phyloP scores from a whole-genome alignment of 352 stramenopile species.

The Phytophthora aleatoria region DNA sequence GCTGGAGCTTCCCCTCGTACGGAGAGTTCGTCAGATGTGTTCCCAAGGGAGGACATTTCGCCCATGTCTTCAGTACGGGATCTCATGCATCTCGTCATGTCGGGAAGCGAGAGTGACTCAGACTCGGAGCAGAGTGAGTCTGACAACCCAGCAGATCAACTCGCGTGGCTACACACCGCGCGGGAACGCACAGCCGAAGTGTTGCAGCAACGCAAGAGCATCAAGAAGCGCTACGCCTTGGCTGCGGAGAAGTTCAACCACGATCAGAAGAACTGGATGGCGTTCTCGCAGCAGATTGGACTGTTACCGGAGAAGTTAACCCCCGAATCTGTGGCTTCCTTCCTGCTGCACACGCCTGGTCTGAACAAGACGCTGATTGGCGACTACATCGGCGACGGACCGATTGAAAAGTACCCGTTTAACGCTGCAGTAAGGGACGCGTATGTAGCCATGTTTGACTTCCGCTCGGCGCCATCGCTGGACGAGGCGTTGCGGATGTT shows the following conservation, averaged over 20 bases:
- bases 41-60: conserved; percentile 81
- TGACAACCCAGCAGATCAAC: conserved; percentile 52
- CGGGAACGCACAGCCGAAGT: conserved; percentile 88
- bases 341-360: conserved; percentile 94
- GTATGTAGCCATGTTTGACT: conserved; percentile 95
- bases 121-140: conserved; percentile 64
- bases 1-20: conserved; percentile 33
- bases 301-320: conserved; percentile 84
- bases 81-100: conserved; percentile 86
- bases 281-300: conserved; percentile 87
- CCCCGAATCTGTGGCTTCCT: conserved; percentile 89
- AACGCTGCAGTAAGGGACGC: conserved; percentile 86
- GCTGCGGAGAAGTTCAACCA: conserved; percentile 96
- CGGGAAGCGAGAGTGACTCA: conserved; percentile 74
- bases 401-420: conserved; percentile 96
- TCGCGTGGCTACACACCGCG: conserved; percentile 84
- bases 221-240: conserved; percentile 90
- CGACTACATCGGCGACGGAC: conserved; percentile 96
- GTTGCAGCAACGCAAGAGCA: conserved; percentile 90
- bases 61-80: conserved; percentile 83
- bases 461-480: conserved; percentile 84
- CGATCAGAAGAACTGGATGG: conserved; percentile 92
- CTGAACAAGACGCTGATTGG: conserved; percentile 95
- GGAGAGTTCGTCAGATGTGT: conserved; percentile 39
- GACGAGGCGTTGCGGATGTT: conserved; percentile 94